Evolutionary conservation across 495 filamentous ascomycete species (phyloP).

Genomic region (Pyronema domesticum): DNA sequence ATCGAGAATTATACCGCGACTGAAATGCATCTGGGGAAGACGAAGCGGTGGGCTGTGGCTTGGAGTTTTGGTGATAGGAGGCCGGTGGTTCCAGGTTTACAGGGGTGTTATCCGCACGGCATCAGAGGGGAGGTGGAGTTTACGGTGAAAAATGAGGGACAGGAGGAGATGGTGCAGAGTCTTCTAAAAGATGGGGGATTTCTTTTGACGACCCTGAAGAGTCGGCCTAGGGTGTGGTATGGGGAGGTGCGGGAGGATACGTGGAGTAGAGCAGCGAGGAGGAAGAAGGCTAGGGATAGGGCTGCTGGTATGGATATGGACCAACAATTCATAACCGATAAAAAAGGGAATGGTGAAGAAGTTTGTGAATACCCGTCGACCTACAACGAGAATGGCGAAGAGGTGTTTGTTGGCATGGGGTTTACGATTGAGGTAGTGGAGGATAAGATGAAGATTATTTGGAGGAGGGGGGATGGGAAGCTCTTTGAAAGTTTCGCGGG

Average conservation of each 20-base stretch:
- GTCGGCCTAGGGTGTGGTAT: slow-evolving; percentile 11
- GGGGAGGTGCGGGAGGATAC: slow-evolving; percentile 41
- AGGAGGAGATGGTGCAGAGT: slow-evolving; percentile 24
- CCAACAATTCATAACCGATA: neutral
- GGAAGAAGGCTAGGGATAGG: slow-evolving; percentile 29
- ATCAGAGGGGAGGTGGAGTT: slow-evolving; percentile 42
- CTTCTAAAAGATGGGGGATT: slow-evolving; percentile 30
- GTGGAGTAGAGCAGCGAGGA: slow-evolving; percentile 52
- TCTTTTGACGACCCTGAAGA: slow-evolving; percentile 36
- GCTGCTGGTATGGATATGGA: slow-evolving; percentile 19
- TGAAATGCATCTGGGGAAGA: slow-evolving; percentile 63
- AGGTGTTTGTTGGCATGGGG: slow-evolving; percentile 32
- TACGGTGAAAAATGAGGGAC: slow-evolving; percentile 23
- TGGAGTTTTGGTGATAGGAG: slow-evolving; percentile 66
- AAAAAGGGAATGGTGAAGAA: too few relatives aligned
- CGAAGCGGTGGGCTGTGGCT: slow-evolving; percentile 68
- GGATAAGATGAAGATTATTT: slow-evolving; percentile 26
- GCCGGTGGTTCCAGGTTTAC: slow-evolving; percentile 37
- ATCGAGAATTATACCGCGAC: slow-evolving; percentile 71
- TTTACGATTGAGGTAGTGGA: slow-evolving; percentile 9
- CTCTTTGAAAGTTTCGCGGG: slow-evolving; percentile 83
- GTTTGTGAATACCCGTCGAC: too few relatives aligned
- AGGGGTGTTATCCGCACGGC: slow-evolving; percentile 41
- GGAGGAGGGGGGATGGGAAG: slow-evolving; percentile 52
- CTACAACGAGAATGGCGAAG: slow-evolving; percentile 1